Percentiles rank a stretch among this genome's conserved stretches.
phyloP scores from a whole-genome alignment of 768 basidiomycete genomes.

The Kwoniella dendrophila region DNA sequence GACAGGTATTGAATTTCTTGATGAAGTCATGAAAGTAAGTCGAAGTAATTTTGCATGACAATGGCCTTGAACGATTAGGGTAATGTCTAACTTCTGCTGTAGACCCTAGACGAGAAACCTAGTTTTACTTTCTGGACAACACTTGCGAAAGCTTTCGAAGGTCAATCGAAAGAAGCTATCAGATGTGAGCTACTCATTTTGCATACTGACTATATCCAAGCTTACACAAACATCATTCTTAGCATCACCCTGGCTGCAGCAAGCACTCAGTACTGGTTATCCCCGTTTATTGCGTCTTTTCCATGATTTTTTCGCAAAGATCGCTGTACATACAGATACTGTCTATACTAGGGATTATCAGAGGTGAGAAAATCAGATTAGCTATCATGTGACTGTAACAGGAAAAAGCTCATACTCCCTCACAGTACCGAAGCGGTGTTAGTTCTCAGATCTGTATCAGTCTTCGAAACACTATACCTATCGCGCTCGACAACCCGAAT shows the following conservation, averaged over 20 bases:
- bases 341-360: constrained; percentile 80
- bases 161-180: constrained; percentile 74
- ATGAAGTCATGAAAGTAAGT: constrained; percentile 86
- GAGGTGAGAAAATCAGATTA: constrained; percentile 66
- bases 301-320: constrained; percentile 95
- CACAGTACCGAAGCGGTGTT: constrained; percentile 87
- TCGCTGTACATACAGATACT: constrained; percentile 93
- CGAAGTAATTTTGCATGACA: not conserved
- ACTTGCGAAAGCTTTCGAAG: constrained; percentile 77
- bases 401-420: not conserved
- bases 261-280: constrained; percentile 82
- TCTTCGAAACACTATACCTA: constrained; percentile 85
- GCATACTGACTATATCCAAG: no score
- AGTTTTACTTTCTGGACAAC: constrained; percentile 89
- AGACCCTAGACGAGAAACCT: constrained; percentile 88
- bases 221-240: not conserved
- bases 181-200: constrained; percentile 71
- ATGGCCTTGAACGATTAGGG: not conserved
- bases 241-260: constrained; percentile 90
- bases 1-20: constrained; percentile 77
- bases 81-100: not conserved
- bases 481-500: constrained; percentile 78
- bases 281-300: constrained; percentile 84
- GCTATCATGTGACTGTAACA: not conserved
- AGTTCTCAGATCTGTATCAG: constrained; percentile 76